Evolutionary conservation across 208 protist species (phyloP).

Genomic region (Trypanosoma melophagium): DNA sequence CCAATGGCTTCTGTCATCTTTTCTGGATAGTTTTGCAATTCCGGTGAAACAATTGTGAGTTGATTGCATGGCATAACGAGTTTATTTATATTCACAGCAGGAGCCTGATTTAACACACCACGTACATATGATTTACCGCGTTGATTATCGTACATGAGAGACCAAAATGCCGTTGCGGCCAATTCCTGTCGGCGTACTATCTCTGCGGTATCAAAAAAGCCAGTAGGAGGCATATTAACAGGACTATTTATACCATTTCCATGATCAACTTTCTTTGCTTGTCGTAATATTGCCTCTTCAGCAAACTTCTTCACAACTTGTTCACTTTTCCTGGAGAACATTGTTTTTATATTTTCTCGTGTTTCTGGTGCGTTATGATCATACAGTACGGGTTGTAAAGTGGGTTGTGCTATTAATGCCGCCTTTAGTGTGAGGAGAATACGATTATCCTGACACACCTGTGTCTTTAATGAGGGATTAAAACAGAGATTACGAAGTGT

Average conservation of each 20-base stretch:
- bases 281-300: not conserved
- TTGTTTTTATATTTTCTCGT: not conserved
- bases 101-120: conserved; percentile 29
- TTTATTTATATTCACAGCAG: conserved; percentile 28
- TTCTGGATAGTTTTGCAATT: conserved; percentile 4
- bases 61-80: conserved; percentile 5
- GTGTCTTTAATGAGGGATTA: conserved; percentile 47
- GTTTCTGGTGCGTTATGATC: conserved; percentile 5
- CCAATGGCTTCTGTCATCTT: conserved; percentile 24
- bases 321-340: conserved; percentile 4
- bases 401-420: conserved; percentile 38
- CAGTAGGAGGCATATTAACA: not conserved
- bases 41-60: not conserved
- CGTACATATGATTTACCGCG: conserved; percentile 48
- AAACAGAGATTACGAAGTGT: conserved; percentile 80
- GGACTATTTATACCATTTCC: not conserved
- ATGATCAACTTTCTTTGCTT: conserved; percentile 14
- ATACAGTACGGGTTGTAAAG: conserved; percentile 26
- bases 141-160: conserved; percentile 54
- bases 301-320: not conserved
- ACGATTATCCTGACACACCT: conserved; percentile 72
- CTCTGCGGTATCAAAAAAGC: not conserved
- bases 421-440: conserved; percentile 73
- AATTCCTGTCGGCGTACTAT: conserved; percentile 40
- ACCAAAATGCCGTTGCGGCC: conserved; percentile 42